Evolutionary conservation across 208 protist species (phyloP).

Genomic region (Leishmania mexicana): DNA sequence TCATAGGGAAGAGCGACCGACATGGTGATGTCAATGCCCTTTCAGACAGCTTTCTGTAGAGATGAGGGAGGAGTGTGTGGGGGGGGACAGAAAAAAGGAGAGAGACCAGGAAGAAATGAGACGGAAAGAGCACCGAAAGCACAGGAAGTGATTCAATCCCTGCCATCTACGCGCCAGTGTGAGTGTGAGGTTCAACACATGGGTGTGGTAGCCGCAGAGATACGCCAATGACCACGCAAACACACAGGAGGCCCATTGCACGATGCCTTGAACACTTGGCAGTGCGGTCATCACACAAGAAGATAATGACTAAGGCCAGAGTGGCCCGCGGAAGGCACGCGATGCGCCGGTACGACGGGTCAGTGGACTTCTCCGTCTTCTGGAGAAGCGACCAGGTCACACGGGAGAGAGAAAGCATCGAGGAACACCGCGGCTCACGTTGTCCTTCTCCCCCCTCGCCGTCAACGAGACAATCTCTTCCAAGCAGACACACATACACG

Average conservation of each 20-base stretch:
- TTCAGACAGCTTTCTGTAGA: background rate
- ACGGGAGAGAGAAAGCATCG: background rate
- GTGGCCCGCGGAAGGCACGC: background rate
- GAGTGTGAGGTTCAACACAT: background rate
- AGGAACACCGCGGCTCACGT: background rate
- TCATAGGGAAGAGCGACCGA: slow-evolving; percentile 66
- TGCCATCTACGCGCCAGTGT: background rate
- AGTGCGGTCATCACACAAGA: background rate
- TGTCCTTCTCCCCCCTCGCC: background rate
- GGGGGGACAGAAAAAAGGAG: background rate
- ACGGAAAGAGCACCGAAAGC: too few relatives aligned
- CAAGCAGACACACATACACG: background rate
- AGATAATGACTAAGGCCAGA: background rate
- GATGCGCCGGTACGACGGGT: background rate
- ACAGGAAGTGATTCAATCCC: background rate
- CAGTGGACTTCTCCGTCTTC: background rate
- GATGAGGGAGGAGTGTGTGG: background rate
- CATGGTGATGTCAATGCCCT: slow-evolving; percentile 13
- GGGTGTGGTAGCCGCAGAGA: background rate
- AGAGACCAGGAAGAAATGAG: background rate
- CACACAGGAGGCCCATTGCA: background rate
- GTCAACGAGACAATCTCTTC: background rate
- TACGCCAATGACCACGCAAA: background rate
- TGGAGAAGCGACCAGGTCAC: background rate
- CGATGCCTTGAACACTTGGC: background rate